phyloP scores from a whole-genome alignment of 257 asterid genomes.

The Lantana camara region DNA sequence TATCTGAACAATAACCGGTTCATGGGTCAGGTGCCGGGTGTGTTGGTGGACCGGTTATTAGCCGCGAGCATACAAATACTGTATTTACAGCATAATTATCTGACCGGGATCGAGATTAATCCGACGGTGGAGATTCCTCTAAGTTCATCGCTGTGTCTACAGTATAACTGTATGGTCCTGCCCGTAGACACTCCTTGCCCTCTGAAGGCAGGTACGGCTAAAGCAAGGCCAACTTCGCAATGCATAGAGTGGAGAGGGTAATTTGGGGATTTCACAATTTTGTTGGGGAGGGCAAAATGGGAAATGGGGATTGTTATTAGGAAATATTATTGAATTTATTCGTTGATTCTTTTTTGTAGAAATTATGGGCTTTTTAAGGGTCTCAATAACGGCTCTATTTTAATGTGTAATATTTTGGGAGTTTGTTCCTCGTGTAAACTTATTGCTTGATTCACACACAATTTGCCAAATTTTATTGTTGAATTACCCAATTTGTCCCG shows the following conservation, averaged over 20 bases:
- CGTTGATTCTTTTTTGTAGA: conserved; percentile 20
- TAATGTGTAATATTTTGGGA: no score
- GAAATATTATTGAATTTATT: conserved; percentile 8
- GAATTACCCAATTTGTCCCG: no score
- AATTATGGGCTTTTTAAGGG: no score
- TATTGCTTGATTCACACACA: no score
- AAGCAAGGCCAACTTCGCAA: conserved; percentile 79
- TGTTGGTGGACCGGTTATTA: conserved; percentile 75
- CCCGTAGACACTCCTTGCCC: conserved; percentile 92
- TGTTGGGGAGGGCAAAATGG: conserved; percentile 24
- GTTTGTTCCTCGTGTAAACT: no score
- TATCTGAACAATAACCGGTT: conserved; percentile 92
- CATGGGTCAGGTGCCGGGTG: conserved; percentile 76
- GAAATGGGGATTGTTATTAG: not conserved
- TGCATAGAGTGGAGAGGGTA: conserved; percentile 78
- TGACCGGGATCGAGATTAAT: conserved; percentile 77
- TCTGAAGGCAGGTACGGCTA: conserved; percentile 76
- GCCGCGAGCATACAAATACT: conserved; percentile 58
- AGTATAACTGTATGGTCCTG: conserved; percentile 91
- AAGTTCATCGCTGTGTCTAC: conserved; percentile 81
- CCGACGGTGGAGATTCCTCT: conserved; percentile 86
- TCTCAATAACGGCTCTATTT: no score
- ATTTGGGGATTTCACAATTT: conserved; percentile 28
- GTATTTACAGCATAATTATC: conserved; percentile 81
- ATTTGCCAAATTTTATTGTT: no score